Base-by-base conservation (phyloP, 2,329 filamentous ascomycete genomes). In the Colletotrichum destructivum region DNA sequence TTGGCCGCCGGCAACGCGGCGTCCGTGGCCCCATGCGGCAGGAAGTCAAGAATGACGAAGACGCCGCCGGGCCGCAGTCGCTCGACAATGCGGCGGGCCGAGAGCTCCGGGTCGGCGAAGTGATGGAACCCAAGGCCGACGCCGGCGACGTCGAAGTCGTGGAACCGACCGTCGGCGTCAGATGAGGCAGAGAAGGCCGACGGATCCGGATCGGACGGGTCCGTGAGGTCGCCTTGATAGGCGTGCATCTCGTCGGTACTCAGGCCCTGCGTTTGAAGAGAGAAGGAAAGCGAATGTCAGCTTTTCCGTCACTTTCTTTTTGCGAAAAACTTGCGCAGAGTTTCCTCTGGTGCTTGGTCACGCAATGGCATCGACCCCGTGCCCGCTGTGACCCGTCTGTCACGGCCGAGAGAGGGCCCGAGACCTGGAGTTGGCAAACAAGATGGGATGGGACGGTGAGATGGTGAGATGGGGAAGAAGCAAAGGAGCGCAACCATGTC, bases 91-190 rank as follows among this genome's bases (percentile, higher is more conserved):
- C 88, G 84, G 73, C 82, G 82, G 6, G 92, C 87, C 0, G 90
- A 89, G 40, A 91, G 81, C 2, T 83, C 84, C 4, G 92, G 89
- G 76, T 94, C 85, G 72, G 89, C 88, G 66, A 94, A 92, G 79
- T 94, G 92, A 79, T 93, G 91, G 74, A 91, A 88, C 1, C 89
- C 90, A 54, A 90, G 81, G 44, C 90, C 90, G 21, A 93, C 88
- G 52, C 86, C 87, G 7, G 88, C 88, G 46, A 92, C 77, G 79
- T 96, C 93, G 77, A 96, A 94, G 77, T 89, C 85, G 78, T 86
- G 88, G 83, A 93, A 94, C 42, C 90, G 86, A 13, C 87, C 82
- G 57, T 86, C 87, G 49, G 88, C 83, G 56, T 60, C 40, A 42
- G 90, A 86, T 12, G 88, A 82, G 60, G 86, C 87, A 49, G 88